Base-by-base conservation (phyloP, 148 eudicot genomes). In the Camellia lanceoleosa region DNA sequence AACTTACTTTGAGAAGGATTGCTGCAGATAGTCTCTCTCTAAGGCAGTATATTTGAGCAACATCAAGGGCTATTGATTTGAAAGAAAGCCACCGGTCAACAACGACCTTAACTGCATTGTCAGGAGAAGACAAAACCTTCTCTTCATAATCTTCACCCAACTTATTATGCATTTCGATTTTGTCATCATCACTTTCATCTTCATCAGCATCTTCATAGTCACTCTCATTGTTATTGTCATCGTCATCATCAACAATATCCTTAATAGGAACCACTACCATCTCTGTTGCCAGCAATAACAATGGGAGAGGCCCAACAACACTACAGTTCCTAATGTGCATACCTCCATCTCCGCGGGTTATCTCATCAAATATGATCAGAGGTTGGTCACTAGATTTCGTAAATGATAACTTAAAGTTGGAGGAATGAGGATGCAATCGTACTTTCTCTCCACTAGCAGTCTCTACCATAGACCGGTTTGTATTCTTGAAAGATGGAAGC, bases 1-100 rank as follows among this genome's bases (percentile, higher is more conserved):
- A 76, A 77, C 76, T 84, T 88, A 96, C 99, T 74, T 90, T 93
- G 85, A 85, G 90, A 83, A 89, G 84, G 79, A 89, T 87, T 77
- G 99, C 95, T 2, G 92, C 97, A 66, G 91, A 88, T 54, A 96
- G 74, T 71, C 99, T 89, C 86, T 96, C 99, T 85, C 99, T 90
- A 81, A 96, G 86, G 84, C 99, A 96, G 85, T 96, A 96, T 78
- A 94, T 86, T 61, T 94, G 95, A 80, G 99, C 99, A 80, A 91
- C 94, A 78, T 96, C 95, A 74, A 96, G 92, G 30, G 99, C 99
- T 4, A 90, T 91, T 16, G 89, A 81, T 84, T 87, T 82, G 46
- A 88, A 96, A 38, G 91, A 80, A 78, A 96, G 90, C 98, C 99
- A 94, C 16, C 94, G 86, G 85, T 96, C 99, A 75, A 92, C 87